Evolutionary conservation across 2,329 filamentous ascomycete genomes (phyloP).

Genomic region (Gliomastix tumulicola): DNA sequence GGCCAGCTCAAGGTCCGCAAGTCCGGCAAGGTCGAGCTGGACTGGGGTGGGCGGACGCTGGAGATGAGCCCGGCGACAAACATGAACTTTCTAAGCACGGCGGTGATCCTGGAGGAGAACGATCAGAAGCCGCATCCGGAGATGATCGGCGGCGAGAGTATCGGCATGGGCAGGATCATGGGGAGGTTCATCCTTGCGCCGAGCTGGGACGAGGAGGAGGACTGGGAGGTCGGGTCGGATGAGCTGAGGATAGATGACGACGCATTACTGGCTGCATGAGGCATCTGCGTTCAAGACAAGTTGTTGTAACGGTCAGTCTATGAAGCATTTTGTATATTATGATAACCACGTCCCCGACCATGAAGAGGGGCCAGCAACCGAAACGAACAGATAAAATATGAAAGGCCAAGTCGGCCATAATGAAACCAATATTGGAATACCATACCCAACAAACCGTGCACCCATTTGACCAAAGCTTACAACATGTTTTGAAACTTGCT

Average conservation of each 20-base stretch:
- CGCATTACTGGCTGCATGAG: no score
- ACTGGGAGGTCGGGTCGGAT: conserved; percentile 39
- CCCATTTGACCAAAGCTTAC: no score
- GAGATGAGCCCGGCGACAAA: conserved; percentile 44
- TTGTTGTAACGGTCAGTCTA: no score
- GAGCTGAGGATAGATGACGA: conserved; percentile 13
- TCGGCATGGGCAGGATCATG: conserved; percentile 57
- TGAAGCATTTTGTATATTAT: no score
- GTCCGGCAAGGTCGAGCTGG: conserved; percentile 55
- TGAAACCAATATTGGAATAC: no score
- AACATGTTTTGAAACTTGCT: no score
- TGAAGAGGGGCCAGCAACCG: no score
- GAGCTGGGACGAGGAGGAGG: conserved; percentile 49
- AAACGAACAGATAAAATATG: no score
- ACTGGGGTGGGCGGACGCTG: conserved; percentile 53
- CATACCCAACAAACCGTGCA: no score
- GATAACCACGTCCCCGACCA: no score
- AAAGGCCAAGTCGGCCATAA: no score
- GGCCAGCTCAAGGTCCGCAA: conserved; percentile 54
- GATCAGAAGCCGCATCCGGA: conserved; percentile 40
- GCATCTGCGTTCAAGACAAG: no score
- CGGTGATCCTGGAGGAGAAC: conserved; percentile 51
- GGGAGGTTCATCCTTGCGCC: conserved; percentile 55
- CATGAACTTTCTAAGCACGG: conserved; percentile 50
- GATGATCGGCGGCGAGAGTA: conserved; percentile 40